These are phyloP conservation scores for Castanea sativa DNA, from an alignment of 306 rosid species.

Conservation along the genomic window DNA sequence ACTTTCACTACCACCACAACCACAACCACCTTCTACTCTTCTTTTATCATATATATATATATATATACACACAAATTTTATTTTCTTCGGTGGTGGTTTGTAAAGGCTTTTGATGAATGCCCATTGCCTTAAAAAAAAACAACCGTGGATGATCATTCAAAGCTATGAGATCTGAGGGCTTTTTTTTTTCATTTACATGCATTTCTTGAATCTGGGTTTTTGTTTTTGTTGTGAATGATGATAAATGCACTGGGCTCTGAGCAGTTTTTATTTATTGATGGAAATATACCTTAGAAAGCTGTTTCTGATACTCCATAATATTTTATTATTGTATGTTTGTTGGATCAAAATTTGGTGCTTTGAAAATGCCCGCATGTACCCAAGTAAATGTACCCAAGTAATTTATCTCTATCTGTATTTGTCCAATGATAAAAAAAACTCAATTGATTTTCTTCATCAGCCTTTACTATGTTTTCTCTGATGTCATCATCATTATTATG, in stretches of 20 bases:
- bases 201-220: too few relatives aligned
- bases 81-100: not conserved
- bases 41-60: not conserved
- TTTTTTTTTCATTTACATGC: not conserved
- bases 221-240: constrained; percentile 19
- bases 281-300: constrained; percentile 38
- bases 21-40: not conserved
- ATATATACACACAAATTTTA: not conserved
- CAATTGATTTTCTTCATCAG: not conserved
- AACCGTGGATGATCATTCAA: constrained; percentile 16
- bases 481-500: not conserved
- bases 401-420: not conserved
- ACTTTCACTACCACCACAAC: not conserved
- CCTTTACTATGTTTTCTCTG: not conserved
- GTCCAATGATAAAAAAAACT: constrained; percentile 17
- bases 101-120: constrained; percentile 27
- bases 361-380: too few relatives aligned
- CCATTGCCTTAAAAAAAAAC: constrained; percentile 12
- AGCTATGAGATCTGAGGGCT: constrained; percentile 42
- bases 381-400: too few relatives aligned
- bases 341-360: not conserved
- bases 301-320: constrained; percentile 2
- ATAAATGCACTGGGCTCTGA: constrained; percentile 42
- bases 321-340: not conserved
- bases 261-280: constrained; percentile 24